Conservation (phyloP, 768 basidiomycete species). For the Auriscalpium orientale region DNA sequence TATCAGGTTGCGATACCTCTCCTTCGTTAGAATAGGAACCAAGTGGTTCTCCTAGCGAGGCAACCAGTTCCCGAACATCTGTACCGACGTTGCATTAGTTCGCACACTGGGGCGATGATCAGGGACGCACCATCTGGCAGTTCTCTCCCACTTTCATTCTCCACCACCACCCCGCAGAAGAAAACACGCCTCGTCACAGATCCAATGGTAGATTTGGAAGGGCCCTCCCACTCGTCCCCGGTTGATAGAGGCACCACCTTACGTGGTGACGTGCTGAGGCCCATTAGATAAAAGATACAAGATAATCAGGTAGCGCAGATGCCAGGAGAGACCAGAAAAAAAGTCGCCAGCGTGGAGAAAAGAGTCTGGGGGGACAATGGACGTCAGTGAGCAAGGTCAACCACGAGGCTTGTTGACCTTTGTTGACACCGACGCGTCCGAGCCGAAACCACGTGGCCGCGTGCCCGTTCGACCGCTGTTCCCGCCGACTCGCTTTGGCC, state of each 20-base stretch:
- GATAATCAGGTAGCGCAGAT: neutral
- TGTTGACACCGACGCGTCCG: conserved; percentile 12
- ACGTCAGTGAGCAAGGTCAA: neutral
- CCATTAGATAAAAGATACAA: conserved; percentile 34
- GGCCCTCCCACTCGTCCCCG: conserved; percentile 48
- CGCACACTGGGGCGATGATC: neutral
- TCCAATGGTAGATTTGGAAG: conserved; percentile 27
- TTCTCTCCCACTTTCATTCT: conserved; percentile 64
- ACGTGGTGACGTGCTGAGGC: conserved; percentile 60
- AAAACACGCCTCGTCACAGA: conserved; percentile 73
- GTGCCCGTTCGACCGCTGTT: too few species aligned
- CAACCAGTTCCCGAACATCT: conserved; percentile 36
- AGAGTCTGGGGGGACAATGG: neutral
- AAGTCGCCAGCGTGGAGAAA: neutral
- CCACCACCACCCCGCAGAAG: conserved; percentile 85
- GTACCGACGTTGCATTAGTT: neutral
- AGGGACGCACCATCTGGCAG: conserved; percentile 53
- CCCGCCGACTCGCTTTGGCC: too few species aligned
- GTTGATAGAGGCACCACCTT: conserved; percentile 68
- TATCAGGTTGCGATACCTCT: conserved; percentile 32
- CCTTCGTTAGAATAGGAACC: conserved; percentile 39
- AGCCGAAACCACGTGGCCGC: conserved; percentile 8
- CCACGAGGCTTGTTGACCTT: conserved; percentile 5
- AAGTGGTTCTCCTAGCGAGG: conserved; percentile 68
- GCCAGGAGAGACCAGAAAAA: neutral